Percentiles rank a stretch among this genome's conserved stretches.
phyloP scores from a whole-genome alignment of 345 rosid genomes.

The Citrus australasica region DNA sequence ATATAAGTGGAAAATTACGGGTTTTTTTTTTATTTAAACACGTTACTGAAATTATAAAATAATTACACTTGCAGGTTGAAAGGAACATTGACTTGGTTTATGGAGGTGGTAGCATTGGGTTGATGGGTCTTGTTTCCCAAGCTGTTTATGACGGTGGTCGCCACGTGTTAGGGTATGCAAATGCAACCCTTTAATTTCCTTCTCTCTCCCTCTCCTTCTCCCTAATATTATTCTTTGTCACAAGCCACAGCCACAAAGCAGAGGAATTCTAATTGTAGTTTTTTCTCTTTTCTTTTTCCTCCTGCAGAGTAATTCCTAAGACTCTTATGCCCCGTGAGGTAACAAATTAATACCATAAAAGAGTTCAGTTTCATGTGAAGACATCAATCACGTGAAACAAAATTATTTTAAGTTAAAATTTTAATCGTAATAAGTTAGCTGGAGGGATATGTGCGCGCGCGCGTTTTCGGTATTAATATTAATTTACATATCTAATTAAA shows the following conservation, averaged over 20 bases:
- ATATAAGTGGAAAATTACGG: no score
- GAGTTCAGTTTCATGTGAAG: neutral
- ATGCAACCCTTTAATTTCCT: neutral
- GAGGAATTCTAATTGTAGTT: neutral
- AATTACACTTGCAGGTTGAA: conserved; percentile 41
- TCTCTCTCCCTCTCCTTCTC: neutral
- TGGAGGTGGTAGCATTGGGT: conserved; percentile 80
- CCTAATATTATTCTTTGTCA: neutral
- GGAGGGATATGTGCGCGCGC: neutral
- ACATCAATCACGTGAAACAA: neutral
- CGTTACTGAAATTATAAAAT: no score
- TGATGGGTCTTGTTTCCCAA: conserved; percentile 72
- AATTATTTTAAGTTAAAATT: neutral
- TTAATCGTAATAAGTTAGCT: neutral
- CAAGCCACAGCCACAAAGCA: neutral
- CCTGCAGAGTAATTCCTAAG: conserved; percentile 52
- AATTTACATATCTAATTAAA: no score
- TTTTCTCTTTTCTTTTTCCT: neutral
- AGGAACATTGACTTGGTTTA: conserved; percentile 74
- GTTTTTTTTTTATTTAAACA: no score
- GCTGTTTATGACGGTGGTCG: conserved; percentile 74
- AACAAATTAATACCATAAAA: neutral
- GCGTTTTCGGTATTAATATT: no score
- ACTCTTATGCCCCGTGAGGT: conserved; percentile 67
- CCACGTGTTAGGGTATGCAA: conserved; percentile 59